Conservation (phyloP, 768 basidiomycete genomes). For the Lepiota venenata region DNA sequence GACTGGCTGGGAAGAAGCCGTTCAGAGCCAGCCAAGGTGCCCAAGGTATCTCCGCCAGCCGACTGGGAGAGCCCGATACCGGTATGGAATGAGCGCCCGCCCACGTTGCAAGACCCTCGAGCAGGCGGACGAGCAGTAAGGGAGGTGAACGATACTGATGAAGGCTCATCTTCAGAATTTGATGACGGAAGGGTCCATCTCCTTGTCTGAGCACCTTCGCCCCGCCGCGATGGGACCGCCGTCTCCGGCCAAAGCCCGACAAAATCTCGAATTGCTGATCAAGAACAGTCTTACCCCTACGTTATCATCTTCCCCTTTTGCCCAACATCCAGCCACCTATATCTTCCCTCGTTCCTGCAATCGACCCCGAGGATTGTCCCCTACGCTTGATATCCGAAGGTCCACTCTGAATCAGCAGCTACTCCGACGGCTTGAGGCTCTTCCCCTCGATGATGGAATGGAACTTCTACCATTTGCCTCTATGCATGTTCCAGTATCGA, state of each 20-base stretch:
- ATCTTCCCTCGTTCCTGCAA: conserved; percentile 49
- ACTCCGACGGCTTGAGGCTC: conserved; percentile 38
- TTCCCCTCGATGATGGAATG: conserved; percentile 34
- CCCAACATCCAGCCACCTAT: conserved; percentile 19
- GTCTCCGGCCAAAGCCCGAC: conserved; percentile 28
- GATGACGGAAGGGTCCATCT: conserved; percentile 26
- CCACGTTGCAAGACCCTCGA: conserved; percentile 9
- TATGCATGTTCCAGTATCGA: conserved; percentile 23
- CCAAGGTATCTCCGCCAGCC: conserved; percentile 18
- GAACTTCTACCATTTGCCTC: conserved; percentile 43
- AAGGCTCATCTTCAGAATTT: conserved; percentile 23
- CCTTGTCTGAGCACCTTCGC: background rate
- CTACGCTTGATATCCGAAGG: conserved; percentile 37
- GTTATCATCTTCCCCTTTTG: conserved; percentile 46
- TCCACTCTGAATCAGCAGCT: conserved; percentile 50
- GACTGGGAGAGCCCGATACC: conserved; percentile 27
- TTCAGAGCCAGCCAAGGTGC: conserved; percentile 16
- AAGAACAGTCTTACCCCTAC: conserved; percentile 42
- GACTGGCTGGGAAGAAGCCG: conserved; percentile 48
- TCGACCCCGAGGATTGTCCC: conserved; percentile 30
- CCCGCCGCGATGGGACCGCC: conserved; percentile 16
- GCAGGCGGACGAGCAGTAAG: background rate
- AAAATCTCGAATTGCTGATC: conserved; percentile 40
- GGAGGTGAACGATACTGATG: background rate
- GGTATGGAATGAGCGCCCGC: conserved; percentile 8